A percentile compares a stretch with the other conserved stretches of the same genome.
Conservation (phyloP, 768 basidiomycete genomes). For the Trametes cubensis region DNA sequence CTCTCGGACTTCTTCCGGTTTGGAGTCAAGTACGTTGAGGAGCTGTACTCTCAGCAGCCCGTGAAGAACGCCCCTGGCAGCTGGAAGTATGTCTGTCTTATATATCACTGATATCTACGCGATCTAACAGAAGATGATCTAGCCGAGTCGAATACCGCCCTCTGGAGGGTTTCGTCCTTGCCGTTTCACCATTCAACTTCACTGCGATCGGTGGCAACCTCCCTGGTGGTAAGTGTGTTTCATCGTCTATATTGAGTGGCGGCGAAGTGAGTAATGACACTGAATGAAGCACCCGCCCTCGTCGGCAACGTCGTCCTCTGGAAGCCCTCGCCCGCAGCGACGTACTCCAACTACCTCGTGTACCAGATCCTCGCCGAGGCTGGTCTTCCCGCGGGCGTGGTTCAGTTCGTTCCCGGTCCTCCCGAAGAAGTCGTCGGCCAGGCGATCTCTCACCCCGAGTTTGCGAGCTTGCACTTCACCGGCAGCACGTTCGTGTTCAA, state of each 20-base stretch:
- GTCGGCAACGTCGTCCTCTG: conserved; percentile 95
- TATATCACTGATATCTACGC: background rate
- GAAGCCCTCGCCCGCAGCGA: conserved; percentile 97
- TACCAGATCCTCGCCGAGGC: conserved; percentile 93
- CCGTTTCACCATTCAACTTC: conserved; percentile 98
- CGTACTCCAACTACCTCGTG: conserved; percentile 92
- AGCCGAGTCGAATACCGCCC: conserved; percentile 96
- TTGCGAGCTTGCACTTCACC: conserved; percentile 94
- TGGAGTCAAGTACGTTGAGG: conserved; percentile 95
- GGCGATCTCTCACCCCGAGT: conserved; percentile 74
- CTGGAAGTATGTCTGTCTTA: conserved; percentile 82
- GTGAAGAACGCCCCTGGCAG: conserved; percentile 79
- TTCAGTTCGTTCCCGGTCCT: conserved; percentile 95
- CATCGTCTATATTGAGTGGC: background rate
- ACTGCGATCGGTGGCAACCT: conserved; percentile 98
- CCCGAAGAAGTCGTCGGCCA: conserved; percentile 84
- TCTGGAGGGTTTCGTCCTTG: conserved; percentile 97
- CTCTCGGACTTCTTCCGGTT: conserved; percentile 94
- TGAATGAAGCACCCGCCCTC: conserved; percentile 71
- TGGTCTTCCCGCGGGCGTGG: conserved; percentile 90
- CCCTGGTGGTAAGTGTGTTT: conserved; percentile 61
- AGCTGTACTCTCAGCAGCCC: conserved; percentile 91
- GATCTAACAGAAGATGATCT: conserved; percentile 11
- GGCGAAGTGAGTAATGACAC: too few relatives aligned
- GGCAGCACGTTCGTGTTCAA: conserved; percentile 95